These are phyloP conservation scores for Pseudogymnoascus sp. DNA, from an alignment of 2,329 filamentous ascomycete genomes.

Conservation along the genomic window DNA sequence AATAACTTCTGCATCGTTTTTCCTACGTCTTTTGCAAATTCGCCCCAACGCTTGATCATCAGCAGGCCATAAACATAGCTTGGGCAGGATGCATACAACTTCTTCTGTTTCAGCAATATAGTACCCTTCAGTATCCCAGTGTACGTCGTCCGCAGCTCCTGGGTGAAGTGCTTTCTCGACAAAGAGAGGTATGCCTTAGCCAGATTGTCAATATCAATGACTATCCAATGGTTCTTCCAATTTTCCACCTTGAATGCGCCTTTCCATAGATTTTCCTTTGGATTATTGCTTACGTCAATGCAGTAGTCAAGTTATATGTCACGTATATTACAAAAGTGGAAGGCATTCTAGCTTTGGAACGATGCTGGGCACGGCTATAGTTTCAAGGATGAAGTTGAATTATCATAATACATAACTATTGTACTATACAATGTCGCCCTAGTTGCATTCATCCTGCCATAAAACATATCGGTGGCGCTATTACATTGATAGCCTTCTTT, in stretches of 20 bases:
- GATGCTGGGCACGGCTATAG: background rate
- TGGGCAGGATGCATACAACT: background rate
- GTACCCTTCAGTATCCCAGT: background rate
- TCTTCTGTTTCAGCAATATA: background rate
- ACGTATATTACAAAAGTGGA: background rate
- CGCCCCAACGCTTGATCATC: no score
- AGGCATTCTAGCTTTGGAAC: background rate
- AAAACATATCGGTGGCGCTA: background rate
- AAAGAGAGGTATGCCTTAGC: background rate
- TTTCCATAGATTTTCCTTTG: background rate
- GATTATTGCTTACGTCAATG: no score
- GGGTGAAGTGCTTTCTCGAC: background rate
- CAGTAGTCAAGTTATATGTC: background rate
- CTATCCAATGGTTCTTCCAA: background rate
- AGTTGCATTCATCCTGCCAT: background rate
- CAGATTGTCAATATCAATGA: background rate
- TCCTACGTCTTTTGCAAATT: no score
- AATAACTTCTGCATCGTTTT: no score
- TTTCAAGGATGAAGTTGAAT: background rate
- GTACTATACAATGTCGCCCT: background rate
- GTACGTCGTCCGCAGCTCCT: background rate
- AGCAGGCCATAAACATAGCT: background rate
- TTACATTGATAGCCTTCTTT: background rate
- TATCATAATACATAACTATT: constrained; percentile 4
- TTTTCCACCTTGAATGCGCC: background rate